Evolutionary conservation across 306 rosid genomes (phyloP).

Genomic region (Lupinus albus): DNA sequence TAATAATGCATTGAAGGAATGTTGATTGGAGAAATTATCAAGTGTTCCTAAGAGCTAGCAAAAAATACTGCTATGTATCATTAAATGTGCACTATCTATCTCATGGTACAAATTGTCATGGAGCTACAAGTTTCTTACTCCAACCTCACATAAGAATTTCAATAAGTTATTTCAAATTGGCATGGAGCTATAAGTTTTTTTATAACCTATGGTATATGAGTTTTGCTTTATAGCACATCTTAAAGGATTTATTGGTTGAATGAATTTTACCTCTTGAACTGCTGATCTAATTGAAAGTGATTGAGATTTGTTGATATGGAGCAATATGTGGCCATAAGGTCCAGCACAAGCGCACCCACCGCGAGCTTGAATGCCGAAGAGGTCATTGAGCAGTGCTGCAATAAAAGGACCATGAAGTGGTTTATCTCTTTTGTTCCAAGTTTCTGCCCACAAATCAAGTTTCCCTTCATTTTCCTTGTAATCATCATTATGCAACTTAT

Average conservation of each 20-base stretch:
- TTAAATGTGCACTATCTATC: too few relatives aligned
- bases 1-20: background rate
- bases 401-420: slow-evolving; percentile 84
- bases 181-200: too few relatives aligned
- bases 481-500: background rate
- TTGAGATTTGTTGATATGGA: slow-evolving; percentile 49
- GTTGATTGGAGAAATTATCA: background rate
- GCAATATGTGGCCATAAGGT: slow-evolving; percentile 79
- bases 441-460: slow-evolving; percentile 66
- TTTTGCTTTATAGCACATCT: too few relatives aligned
- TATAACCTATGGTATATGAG: too few relatives aligned
- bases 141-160: background rate
- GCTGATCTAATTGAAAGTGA: slow-evolving; percentile 69
- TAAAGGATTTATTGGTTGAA: background rate
- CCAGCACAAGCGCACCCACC: slow-evolving; percentile 97
- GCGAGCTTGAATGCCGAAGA: slow-evolving; percentile 84
- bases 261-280: slow-evolving; percentile 53
- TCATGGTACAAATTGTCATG: background rate
- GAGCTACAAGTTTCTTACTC: background rate
- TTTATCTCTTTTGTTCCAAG: slow-evolving; percentile 55
- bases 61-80: too few relatives aligned
- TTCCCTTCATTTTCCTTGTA: slow-evolving; percentile 22
- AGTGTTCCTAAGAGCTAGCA: too few relatives aligned
- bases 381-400: slow-evolving; percentile 71
- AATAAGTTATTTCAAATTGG: too few relatives aligned